Base-by-base conservation (phyloP, 1,139 yeast species). In the Geotrichum aggregatum region DNA sequence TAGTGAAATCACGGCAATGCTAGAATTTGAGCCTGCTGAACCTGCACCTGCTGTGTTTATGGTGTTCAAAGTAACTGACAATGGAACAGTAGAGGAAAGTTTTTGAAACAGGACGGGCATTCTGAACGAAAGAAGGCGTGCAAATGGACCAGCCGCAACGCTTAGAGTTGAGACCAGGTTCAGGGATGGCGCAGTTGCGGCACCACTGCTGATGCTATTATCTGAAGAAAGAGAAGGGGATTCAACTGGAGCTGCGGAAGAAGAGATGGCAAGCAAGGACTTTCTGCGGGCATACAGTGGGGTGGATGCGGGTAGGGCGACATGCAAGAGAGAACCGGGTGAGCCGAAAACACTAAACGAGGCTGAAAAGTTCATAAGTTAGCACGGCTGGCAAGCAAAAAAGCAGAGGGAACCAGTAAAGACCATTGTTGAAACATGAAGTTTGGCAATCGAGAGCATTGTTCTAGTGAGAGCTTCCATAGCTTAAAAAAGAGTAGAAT, bases 221-320 rank as follows among this genome's bases (percentile, higher is more conserved):
- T n/a, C n/a, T n/a, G n/a, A n/a, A n/a, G n/a, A n/a, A n/a, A n/a
- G n/a, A n/a, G n/a, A n/a, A n/a, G n/a, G n/a, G 28, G 28, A 24
- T 24, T 24, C 28, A 8, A 24, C 7, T 24, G 28, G 28, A 24
- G 28, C 28, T 8, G 72, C 57, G 39, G 70, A 64, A 1, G 78
- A 78, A 60, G 72, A 74, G 24, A 75, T 61, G 10, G 78, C 80
- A 6, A 77, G 64, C 14, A 78, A 62, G 10, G 76, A 69, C 22
- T 73, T 73, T 26, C 76, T 62, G 3, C 72, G 68, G 22, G 76
- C 70, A 55, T 74, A 76, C 33, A 79, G 58, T 8, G 76, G 71
- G 3, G 79, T 67, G 1, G 79, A 76, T 5, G 79, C 71, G 3
- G 83, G 82, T 14, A 79, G 61, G 35, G 73, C 69, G 41, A 79